phyloP scores from a whole-genome alignment of 306 rosid species.

The Vigna unguiculata region DNA sequence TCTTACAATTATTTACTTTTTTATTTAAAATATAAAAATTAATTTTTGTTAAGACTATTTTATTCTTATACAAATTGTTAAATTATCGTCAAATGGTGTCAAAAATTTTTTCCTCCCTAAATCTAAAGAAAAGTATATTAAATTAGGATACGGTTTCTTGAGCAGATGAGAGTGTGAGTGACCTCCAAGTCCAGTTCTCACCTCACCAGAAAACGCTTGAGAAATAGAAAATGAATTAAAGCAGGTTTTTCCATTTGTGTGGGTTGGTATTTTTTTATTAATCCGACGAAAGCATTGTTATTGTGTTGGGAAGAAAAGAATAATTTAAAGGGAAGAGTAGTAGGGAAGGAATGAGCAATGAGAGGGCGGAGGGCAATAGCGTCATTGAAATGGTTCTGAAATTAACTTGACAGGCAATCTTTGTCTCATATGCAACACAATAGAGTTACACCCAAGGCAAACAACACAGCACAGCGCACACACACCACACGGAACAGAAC shows the following conservation, averaged over 20 bases:
- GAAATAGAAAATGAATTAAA: neutral
- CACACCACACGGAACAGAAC: constrained; percentile 25
- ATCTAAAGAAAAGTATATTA: too few relatives aligned
- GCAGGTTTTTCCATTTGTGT: neutral
- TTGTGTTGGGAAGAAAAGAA: constrained; percentile 19
- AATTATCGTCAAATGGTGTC: too few relatives aligned
- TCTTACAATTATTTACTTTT: too few relatives aligned
- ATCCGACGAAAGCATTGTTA: neutral
- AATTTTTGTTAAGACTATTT: too few relatives aligned
- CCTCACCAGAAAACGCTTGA: neutral
- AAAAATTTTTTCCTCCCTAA: too few relatives aligned
- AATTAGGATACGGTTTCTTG: neutral
- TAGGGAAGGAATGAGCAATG: neutral
- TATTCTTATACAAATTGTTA: too few relatives aligned
- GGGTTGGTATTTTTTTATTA: neutral
- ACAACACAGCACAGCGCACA: constrained; percentile 8
- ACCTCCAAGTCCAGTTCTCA: neutral
- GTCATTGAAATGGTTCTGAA: neutral
- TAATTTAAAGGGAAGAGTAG: constrained; percentile 8
- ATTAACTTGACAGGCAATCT: constrained; percentile 34
- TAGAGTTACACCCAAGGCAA: constrained; percentile 24
- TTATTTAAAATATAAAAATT: too few relatives aligned
- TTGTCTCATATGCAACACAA: constrained; percentile 25
- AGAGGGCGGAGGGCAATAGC: neutral
- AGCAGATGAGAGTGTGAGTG: neutral